These are phyloP conservation scores for Stenogyne calaminthoides DNA, from an alignment of 305 asterid genomes.

Conservation along the genomic window DNA sequence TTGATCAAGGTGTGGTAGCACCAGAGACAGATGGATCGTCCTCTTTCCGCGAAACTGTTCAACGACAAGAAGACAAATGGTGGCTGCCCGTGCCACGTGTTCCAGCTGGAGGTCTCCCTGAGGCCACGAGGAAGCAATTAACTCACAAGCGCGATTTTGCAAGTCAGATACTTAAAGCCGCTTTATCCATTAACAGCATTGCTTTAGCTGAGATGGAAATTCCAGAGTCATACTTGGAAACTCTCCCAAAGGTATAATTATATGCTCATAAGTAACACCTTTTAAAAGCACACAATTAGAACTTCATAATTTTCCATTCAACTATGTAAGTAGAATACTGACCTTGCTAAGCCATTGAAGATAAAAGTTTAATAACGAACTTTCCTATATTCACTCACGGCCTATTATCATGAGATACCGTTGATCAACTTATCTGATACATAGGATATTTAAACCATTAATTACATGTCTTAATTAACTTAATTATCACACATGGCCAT, in stretches of 20 bases:
- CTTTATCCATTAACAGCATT: conserved; percentile 71
- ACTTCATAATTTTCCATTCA: too few species aligned
- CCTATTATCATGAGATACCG: too few species aligned
- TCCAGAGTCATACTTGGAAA: conserved; percentile 74
- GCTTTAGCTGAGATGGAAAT: conserved; percentile 88
- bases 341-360: too few species aligned
- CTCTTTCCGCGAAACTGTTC: conserved; percentile 55
- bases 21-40: conserved; percentile 71
- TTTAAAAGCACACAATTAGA: neutral
- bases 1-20: conserved; percentile 75
- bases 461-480: too few species aligned
- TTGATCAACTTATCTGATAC: too few species aligned
- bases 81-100: conserved; percentile 98
- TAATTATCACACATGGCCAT: too few species aligned
- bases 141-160: conserved; percentile 76
- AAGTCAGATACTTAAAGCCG: conserved; percentile 84
- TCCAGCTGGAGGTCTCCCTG: conserved; percentile 75
- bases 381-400: too few species aligned
- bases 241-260: conserved; percentile 73
- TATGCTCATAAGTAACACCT: neutral
- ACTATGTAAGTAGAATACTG: too few species aligned
- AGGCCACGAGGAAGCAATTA: conserved; percentile 57
- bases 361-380: too few species aligned
- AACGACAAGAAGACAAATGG: conserved; percentile 90
- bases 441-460: too few species aligned